Evolutionary conservation across 2,329 filamentous ascomycete genomes (phyloP), one percentile per base, ranked within the genome.

Genomic region (Penicillium brasilianum): DNA sequence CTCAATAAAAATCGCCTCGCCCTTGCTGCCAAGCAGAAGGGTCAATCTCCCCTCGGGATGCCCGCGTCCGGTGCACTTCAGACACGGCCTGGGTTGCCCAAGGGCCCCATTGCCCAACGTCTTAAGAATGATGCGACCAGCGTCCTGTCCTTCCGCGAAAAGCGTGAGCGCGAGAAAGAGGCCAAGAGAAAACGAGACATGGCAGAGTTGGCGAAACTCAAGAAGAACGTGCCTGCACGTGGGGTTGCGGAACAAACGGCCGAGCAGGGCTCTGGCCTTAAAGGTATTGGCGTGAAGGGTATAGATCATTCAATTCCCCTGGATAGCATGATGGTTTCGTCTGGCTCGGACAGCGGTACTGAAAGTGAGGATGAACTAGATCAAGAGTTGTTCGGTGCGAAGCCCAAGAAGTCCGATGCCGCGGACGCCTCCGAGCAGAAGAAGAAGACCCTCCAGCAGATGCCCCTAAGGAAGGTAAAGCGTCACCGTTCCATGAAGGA

Each of bases 291-390:
- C 37, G 82, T 93, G 1, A 81, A 86, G 58, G 92, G 91, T 61
- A 95, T 94, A 77, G 92, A 95, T 57, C 90, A 94, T 71, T 84
- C 86, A 69, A 84, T 86, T 3, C 85, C 86, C 1, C 84, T 85
- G 64, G 90, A 90, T 65, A 92, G 94, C 66, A 92, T 98, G 76
- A 97, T 98, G 92, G 91, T 97, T 44, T 88, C 86, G 6, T 89
- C 87, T 32, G 79, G 75, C 4, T 80, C 78, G 25, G 88, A 90
- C 59, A 90, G 88, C 16, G 82, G 84, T 61, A 89, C 88, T 3
- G 92, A 95, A 53, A 90, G 88, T 13, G 92, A 94, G 63, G 90
- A 92, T 62, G 88, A 91, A 50, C 85, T 91, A 10, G 86, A 89
- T 59, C 88, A 88, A 41, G 89, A 91, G 13, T 85, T 92, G 2